Base-by-base conservation (phyloP, 83 land plant species). In the Picea abies region DNA sequence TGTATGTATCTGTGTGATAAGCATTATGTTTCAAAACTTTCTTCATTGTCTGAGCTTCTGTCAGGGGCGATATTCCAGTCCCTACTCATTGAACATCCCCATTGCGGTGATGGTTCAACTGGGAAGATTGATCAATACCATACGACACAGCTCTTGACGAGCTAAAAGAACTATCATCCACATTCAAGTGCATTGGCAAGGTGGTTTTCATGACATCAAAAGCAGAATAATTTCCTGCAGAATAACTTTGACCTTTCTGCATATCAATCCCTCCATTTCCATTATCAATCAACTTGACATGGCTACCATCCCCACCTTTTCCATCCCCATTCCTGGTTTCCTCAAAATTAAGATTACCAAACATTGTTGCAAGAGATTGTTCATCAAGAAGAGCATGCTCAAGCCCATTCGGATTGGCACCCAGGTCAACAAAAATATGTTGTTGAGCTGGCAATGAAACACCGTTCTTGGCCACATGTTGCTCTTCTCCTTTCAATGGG, bases 401-500 rank as follows among this genome's bases (percentile, higher is more conserved):
- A 5, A 73, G 29, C 77, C 58, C 77, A 44, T 49, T 35, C 26
- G 20, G 20, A 25, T 73, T 25, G 47, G 25, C 14, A 73, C 56
- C 22, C 26, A 73, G 41, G 60, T 75, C 60, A 75, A 17, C 15
- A 75, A 47, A 75, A 14, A 47, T n/a, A n/a, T 47, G 39, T 2
- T 75, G 58, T 16, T 75, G 58, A 75, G 3, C 49, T 2, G 58
- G 49, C 60, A 75, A 44, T 49, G 78, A 10, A n/a, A 14, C 58
- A 26, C 60, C 78, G 39, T 29, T 75, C 6, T 47, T 41, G 12
- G 58, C 58, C 15, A 56, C 58, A 12, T 56, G 58, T 12, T 56
- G 58, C 78, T 47, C 37, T 19, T 37, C 76, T 25, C 29, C 78
- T 75, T 75, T 75, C 78, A 75, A 75, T 56, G 44, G 60, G 41